Percentiles rank a stretch among this genome's conserved stretches.
phyloP scores from a whole-genome alignment of 2,329 filamentous ascomycete genomes.

The Fusarium sp. region DNA sequence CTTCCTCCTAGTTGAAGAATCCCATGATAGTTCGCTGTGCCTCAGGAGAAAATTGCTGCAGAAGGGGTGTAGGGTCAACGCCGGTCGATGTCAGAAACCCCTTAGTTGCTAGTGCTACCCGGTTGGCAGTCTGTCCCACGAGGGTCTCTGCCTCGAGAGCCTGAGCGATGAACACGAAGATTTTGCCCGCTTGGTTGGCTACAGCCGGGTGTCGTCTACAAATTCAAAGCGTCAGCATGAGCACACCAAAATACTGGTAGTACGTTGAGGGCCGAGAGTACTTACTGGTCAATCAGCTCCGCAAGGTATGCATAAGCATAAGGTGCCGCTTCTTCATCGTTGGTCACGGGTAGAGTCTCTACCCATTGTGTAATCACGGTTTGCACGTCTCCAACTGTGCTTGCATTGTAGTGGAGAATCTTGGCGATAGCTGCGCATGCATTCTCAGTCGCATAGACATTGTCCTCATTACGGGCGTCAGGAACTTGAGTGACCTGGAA shows the following conservation, averaged over 20 bases:
- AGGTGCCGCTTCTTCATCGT: conserved; percentile 96
- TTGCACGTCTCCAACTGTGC: conserved; percentile 78
- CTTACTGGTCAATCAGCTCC: conserved; percentile 93
- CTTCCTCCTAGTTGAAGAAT: conserved; percentile 70
- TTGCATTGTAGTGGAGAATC: conserved; percentile 88
- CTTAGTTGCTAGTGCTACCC: conserved; percentile 81
- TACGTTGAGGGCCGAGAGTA: conserved; percentile 38
- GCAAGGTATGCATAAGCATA: conserved; percentile 94
- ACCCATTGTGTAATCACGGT: conserved; percentile 86
- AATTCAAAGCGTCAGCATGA: conserved; percentile 39
- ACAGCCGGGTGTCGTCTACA: conserved; percentile 85
- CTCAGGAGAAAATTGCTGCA: conserved; percentile 79
- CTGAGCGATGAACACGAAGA: conserved; percentile 86
- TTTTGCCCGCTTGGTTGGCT: conserved; percentile 76
- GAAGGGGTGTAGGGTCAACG: conserved; percentile 77
- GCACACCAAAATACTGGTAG: background rate
- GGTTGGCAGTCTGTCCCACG: conserved; percentile 80
- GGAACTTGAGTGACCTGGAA: conserved; percentile 85
- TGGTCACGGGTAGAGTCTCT: conserved; percentile 87
- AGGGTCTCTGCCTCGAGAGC: conserved; percentile 91
- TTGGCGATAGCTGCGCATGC: conserved; percentile 96
- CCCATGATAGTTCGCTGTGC: conserved; percentile 81
- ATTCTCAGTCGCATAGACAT: conserved; percentile 97
- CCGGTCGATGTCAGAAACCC: conserved; percentile 76
- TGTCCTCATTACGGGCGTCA: conserved; percentile 87